Evolutionary conservation across 2,329 filamentous ascomycete species (phyloP).

Genomic region (Fonsecaea monophora): DNA sequence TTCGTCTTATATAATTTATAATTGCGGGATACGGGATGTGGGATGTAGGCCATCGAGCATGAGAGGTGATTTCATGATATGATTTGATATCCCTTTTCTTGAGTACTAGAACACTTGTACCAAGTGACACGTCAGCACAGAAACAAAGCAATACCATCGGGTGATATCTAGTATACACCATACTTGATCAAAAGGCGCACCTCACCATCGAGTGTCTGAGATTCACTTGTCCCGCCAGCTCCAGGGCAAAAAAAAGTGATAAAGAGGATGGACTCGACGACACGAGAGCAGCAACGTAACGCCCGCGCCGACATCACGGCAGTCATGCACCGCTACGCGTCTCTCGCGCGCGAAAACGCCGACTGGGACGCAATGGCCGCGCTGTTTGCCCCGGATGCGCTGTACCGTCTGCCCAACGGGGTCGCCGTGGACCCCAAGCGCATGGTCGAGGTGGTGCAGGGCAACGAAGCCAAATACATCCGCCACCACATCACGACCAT

Average conservation of each 20-base stretch:
- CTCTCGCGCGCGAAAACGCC: constrained; percentile 2
- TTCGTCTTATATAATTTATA: no score
- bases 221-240: no score
- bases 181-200: no score
- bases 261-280: not conserved
- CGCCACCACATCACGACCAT: constrained; percentile 14
- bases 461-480: constrained; percentile 14
- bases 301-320: constrained; percentile 6
- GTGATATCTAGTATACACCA: no score
- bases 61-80: no score
- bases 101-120: no score
- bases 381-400: not conserved
- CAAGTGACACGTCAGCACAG: no score
- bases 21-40: no score
- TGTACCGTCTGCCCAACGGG: constrained; percentile 8
- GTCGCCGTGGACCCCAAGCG: not conserved
- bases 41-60: no score
- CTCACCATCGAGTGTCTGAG: no score
- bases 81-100: no score
- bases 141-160: no score
- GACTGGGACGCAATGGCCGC: constrained; percentile 1
- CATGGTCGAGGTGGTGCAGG: constrained; percentile 5
- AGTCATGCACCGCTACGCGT: constrained; percentile 3
- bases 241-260: not conserved
- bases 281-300: not conserved